A percentile compares a stretch with the other conserved stretches of the same genome.
Conservation (phyloP, 345 rosid species). For the Zanthoxylum bungeanum region DNA sequence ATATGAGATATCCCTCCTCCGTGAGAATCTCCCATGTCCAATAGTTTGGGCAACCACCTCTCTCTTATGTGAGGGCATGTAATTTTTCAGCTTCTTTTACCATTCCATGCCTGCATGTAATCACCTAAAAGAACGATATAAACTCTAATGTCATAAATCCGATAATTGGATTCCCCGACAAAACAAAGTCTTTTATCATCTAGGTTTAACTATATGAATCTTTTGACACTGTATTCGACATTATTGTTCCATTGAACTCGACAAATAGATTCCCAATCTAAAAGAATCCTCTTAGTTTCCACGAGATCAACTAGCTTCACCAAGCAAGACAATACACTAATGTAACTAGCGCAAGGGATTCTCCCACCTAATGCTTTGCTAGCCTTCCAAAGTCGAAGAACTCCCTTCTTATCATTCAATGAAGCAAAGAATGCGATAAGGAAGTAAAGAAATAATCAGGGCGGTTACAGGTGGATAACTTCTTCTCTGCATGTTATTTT, state of each 20-base stretch:
- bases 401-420: slow-evolving; percentile 41
- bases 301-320: slow-evolving; percentile 39
- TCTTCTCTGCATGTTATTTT: slow-evolving; percentile 45
- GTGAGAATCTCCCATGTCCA: slow-evolving; percentile 71
- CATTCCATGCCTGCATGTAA: slow-evolving; percentile 35
- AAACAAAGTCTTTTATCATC: no score
- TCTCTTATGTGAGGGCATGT: slow-evolving; percentile 39
- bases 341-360: slow-evolving; percentile 51
- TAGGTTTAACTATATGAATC: no score
- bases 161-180: no score
- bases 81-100: slow-evolving; percentile 41
- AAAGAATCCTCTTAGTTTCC: slow-evolving; percentile 39
- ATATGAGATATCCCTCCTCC: no score
- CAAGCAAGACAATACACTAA: slow-evolving; percentile 43
- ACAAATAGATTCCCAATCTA: slow-evolving; percentile 58
- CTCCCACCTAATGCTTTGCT: slow-evolving; percentile 43
- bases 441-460: slow-evolving; percentile 54
- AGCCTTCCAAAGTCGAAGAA: slow-evolving; percentile 47
- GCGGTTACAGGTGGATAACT: slow-evolving; percentile 31
- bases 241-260: no score
- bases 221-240: no score
- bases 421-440: slow-evolving; percentile 43
- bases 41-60: slow-evolving; percentile 61
- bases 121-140: slow-evolving; percentile 61
- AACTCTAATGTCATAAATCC: slow-evolving; percentile 48